Conservation (phyloP, 164 flowering plant genomes). For the Chimonanthus praecox region DNA sequence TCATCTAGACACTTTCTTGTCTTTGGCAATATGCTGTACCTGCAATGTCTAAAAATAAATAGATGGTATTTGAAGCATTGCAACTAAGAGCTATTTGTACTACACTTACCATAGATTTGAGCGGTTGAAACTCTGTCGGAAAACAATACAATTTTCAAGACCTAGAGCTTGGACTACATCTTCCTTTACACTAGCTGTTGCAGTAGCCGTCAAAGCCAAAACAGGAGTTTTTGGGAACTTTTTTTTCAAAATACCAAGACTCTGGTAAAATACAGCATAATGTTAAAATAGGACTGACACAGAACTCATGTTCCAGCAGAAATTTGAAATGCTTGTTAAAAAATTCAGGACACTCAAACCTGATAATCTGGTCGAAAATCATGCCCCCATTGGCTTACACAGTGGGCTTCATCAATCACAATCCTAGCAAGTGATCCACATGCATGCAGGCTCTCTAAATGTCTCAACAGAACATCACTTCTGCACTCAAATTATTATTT, state of each 20-base stretch:
- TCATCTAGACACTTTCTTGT: constrained; percentile 93
- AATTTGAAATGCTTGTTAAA: not conserved
- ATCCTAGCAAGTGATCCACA: constrained; percentile 72
- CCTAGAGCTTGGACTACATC: constrained; percentile 99
- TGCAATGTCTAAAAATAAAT: constrained; percentile 25
- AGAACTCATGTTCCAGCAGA: not conserved
- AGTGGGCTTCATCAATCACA: constrained; percentile 98
- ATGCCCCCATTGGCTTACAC: constrained; percentile 99
- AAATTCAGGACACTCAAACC: constrained; percentile 32
- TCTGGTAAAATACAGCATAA: constrained; percentile 33
- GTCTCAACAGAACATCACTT: constrained; percentile 80
- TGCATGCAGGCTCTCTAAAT: constrained; percentile 69
- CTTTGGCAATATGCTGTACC: constrained; percentile 86
- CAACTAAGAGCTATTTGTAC: not conserved
- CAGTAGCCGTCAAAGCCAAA: constrained; percentile 95
- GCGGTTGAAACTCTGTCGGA: constrained; percentile 95
- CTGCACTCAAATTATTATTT: constrained; percentile 37
- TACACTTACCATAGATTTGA: constrained; percentile 71
- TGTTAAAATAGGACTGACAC: not conserved
- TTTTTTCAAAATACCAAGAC: constrained; percentile 92
- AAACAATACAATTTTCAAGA: constrained; percentile 80
- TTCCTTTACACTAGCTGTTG: constrained; percentile 95
- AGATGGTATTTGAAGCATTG: not conserved
- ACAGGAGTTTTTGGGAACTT: constrained; percentile 86
- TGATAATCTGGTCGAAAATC: constrained; percentile 99